Percentiles rank a stretch among this genome's conserved stretches.
phyloP scores from a whole-genome alignment of 257 asterid species.

The Nicotiana knightiana region DNA sequence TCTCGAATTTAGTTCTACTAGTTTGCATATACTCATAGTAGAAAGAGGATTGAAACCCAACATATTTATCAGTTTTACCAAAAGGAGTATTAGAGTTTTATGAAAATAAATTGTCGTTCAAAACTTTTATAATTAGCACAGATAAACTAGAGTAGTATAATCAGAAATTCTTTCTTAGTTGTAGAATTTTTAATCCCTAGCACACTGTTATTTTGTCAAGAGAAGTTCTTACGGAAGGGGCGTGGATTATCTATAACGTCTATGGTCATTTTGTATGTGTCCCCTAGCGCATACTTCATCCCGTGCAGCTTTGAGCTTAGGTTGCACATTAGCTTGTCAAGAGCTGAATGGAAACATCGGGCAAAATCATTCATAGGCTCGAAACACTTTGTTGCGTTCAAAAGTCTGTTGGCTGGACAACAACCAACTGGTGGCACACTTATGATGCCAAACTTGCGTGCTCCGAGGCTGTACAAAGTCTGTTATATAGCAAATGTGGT shows the following conservation, averaged over 20 bases:
- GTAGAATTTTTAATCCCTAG: not conserved
- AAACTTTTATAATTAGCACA: not conserved
- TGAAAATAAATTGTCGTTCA: too few species aligned
- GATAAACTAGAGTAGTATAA: not conserved
- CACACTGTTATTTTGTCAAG: not conserved
- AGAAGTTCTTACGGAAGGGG: constrained; percentile 35
- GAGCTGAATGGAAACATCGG: constrained; percentile 35
- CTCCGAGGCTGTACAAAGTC: constrained; percentile 62
- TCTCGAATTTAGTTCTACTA: not conserved
- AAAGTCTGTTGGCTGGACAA: constrained; percentile 55
- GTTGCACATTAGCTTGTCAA: constrained; percentile 27
- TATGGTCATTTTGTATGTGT: constrained; percentile 53
- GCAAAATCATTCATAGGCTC: constrained; percentile 46
- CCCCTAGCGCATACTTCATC: constrained; percentile 56
- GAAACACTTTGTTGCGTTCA: constrained; percentile 43
- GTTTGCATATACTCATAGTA: not conserved
- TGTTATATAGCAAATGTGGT: constrained; percentile 1
- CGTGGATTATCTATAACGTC: constrained; percentile 46
- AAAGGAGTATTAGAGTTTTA: too few species aligned
- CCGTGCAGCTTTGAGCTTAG: constrained; percentile 46
- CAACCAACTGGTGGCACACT: constrained; percentile 68
- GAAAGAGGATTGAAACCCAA: not conserved
- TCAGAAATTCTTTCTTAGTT: not conserved
- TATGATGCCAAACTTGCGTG: constrained; percentile 60
- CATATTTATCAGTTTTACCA: not conserved